phyloP scores from a whole-genome alignment of 2,329 filamentous ascomycete species.

The Colletotrichum sp. region DNA sequence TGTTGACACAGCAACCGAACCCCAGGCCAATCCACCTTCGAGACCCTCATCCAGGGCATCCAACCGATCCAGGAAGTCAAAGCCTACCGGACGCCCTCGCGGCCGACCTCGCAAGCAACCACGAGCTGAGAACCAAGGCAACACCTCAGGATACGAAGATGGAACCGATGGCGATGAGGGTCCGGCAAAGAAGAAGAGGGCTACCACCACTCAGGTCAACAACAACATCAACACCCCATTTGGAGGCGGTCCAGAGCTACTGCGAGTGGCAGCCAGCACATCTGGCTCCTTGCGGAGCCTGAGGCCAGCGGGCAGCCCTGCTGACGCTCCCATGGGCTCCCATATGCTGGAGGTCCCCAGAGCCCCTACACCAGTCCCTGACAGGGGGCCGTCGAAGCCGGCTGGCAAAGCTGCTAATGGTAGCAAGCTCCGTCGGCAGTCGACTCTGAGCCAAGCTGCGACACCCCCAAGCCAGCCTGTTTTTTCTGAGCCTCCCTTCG shows the following conservation, averaged over 20 bases:
- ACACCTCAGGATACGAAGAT: constrained; percentile 77
- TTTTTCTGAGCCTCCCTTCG: constrained; percentile 48
- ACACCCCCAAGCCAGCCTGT: constrained; percentile 36
- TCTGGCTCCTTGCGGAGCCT: constrained; percentile 87
- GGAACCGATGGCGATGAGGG: constrained; percentile 65
- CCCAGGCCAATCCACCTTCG: constrained; percentile 48
- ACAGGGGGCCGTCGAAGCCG: constrained; percentile 34
- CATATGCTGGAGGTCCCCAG: constrained; percentile 76
- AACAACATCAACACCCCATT: constrained; percentile 76
- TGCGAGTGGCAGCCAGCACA: constrained; percentile 90
- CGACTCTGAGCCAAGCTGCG: constrained; percentile 54
- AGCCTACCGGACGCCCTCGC: constrained; percentile 58
- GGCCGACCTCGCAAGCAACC: constrained; percentile 62
- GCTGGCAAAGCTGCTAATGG: constrained; percentile 38
- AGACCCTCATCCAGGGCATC: constrained; percentile 67
- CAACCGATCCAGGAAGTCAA: constrained; percentile 42
- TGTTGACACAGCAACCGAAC: constrained; percentile 29
- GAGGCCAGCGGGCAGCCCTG: constrained; percentile 68
- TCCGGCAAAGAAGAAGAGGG: constrained; percentile 71
- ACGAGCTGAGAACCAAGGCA: constrained; percentile 54
- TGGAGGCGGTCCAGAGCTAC: constrained; percentile 75
- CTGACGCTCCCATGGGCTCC: constrained; percentile 44
- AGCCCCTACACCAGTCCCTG: constrained; percentile 78
- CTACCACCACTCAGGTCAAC: constrained; percentile 75
- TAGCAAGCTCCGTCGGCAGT: constrained; percentile 65